A percentile compares a stretch with the other conserved stretches of the same genome.
phyloP scores from a whole-genome alignment of 2,329 filamentous ascomycete genomes.

The Pyricularia sp. region DNA sequence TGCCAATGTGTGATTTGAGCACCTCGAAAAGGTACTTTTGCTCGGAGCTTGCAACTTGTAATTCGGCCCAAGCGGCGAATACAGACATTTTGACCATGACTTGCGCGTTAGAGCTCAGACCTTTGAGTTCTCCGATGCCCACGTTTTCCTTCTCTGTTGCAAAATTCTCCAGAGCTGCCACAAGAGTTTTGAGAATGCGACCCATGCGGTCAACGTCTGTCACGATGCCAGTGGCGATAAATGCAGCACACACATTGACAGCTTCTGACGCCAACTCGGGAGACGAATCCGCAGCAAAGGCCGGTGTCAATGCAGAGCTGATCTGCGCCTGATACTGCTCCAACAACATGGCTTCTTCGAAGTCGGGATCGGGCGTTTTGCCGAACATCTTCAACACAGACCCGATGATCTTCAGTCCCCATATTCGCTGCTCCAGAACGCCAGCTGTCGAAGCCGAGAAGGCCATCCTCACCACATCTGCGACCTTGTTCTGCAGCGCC shows the following conservation, averaged over 20 bases:
- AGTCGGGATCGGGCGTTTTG: constrained; percentile 90
- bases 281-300: constrained; percentile 91
- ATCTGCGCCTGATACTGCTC: constrained; percentile 99
- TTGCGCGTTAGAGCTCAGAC: constrained; percentile 88
- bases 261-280: constrained; percentile 93
- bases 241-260: constrained; percentile 95
- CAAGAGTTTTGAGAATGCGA: constrained; percentile 86
- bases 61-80: constrained; percentile 92
- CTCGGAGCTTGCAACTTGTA: constrained; percentile 90
- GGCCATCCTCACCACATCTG: constrained; percentile 90
- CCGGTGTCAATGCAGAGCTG: constrained; percentile 88
- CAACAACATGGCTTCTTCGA: constrained; percentile 89
- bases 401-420: constrained; percentile 89
- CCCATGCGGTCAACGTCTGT: constrained; percentile 99
- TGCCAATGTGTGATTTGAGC: constrained; percentile 81
- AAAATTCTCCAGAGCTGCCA: constrained; percentile 87
- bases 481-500: constrained; percentile 73
- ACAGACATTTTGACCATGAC: constrained; percentile 99
- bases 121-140: constrained; percentile 85
- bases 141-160: constrained; percentile 71
- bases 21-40: constrained; percentile 85
- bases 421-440: constrained; percentile 80
- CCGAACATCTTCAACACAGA: constrained; percentile 94
- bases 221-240: constrained; percentile 94
- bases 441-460: constrained; percentile 95